phyloP scores from a whole-genome alignment of 805 yeast species.

The Yarrowia keelungensis region DNA sequence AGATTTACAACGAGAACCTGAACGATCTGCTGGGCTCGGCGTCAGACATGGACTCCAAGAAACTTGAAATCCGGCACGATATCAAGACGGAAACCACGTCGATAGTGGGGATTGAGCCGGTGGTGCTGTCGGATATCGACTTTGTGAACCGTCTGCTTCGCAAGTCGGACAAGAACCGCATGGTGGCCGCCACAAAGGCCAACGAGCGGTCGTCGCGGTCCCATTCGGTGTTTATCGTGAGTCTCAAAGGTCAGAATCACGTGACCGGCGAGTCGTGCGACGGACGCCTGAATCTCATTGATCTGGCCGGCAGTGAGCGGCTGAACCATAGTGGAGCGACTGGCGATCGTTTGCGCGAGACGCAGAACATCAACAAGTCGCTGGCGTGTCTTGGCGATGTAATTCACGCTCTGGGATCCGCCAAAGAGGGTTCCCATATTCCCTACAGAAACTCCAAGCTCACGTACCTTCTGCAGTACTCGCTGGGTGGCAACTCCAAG shows the following conservation, averaged over 20 bases:
- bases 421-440: slow-evolving; percentile 55
- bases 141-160: slow-evolving; percentile 60
- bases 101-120: slow-evolving; percentile 64
- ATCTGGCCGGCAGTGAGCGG: slow-evolving; percentile 94
- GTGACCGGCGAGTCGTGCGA: slow-evolving; percentile 56
- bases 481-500: slow-evolving; percentile 84
- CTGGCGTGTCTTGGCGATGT: slow-evolving; percentile 91
- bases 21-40: slow-evolving; percentile 60
- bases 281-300: slow-evolving; percentile 81
- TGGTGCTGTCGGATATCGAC: slow-evolving; percentile 56
- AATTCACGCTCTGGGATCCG: slow-evolving; percentile 67
- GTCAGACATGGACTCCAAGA: slow-evolving; percentile 46
- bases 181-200: slow-evolving; percentile 81
- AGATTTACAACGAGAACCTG: slow-evolving; percentile 85
- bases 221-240: slow-evolving; percentile 78
- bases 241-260: slow-evolving; percentile 61
- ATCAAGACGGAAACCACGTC: slow-evolving; percentile 59
- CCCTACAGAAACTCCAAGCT: slow-evolving; percentile 76
- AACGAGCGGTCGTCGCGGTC: slow-evolving; percentile 91
- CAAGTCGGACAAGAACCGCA: slow-evolving; percentile 65
- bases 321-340: slow-evolving; percentile 73
- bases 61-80: slow-evolving; percentile 78
- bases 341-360: slow-evolving; percentile 83
- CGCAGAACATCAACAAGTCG: slow-evolving; percentile 87
- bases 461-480: slow-evolving; percentile 83